These are phyloP conservation scores for Paramecium sonneborni DNA, from an alignment of 73 alveolate species.

Conservation along the genomic window DNA sequence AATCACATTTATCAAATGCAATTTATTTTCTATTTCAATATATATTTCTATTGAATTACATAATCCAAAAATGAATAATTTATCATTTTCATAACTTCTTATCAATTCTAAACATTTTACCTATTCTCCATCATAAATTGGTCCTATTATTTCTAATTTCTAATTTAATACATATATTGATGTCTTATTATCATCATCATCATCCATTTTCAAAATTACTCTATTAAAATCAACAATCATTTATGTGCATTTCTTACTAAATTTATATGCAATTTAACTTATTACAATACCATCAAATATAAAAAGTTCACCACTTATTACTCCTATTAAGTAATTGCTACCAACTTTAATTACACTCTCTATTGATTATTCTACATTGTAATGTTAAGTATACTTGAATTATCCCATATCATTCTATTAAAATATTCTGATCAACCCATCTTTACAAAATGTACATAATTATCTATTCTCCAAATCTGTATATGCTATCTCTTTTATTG, in stretches of 20 bases:
- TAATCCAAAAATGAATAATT: not conserved
- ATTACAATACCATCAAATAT: not conserved
- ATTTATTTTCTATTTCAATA: not conserved
- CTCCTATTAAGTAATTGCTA: not conserved
- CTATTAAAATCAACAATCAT: not conserved
- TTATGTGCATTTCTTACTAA: not conserved
- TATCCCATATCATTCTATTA: not conserved
- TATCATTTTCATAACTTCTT: not conserved
- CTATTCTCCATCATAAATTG: not conserved
- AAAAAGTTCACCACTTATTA: not conserved
- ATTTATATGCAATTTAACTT: not conserved
- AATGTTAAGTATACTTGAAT: not conserved
- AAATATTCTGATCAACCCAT: not conserved
- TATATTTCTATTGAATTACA: not conserved
- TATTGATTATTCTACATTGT: not conserved
- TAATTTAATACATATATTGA: not conserved
- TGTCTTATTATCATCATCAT: not conserved
- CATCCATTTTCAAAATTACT: not conserved
- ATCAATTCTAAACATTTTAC: not conserved
- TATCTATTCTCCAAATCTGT: not conserved
- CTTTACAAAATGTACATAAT: not conserved
- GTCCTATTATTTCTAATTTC: not conserved
- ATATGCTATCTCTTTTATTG: not conserved
- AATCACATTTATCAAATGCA: not conserved
- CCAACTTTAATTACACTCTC: constrained; percentile 19